These are phyloP conservation scores for Sordariomycetes sp. DNA, from an alignment of 2,329 filamentous ascomycete species.

Conservation along the genomic window DNA sequence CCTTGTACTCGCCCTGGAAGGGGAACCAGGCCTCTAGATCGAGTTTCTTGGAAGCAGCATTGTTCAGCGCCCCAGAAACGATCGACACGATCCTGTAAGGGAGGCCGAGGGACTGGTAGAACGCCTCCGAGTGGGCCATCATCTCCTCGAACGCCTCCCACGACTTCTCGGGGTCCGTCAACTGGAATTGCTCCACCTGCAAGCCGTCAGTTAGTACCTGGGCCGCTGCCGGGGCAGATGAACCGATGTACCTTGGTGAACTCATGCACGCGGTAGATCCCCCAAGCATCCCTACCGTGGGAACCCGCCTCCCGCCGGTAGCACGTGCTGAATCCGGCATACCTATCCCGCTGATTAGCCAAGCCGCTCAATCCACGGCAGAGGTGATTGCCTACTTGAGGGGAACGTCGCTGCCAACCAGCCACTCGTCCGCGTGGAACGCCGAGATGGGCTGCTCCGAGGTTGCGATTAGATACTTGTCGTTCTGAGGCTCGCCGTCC, in stretches of 20 bases:
- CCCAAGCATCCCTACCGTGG: constrained; percentile 83
- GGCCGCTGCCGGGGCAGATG: not conserved
- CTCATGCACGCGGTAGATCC: constrained; percentile 94
- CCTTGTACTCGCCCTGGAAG: constrained; percentile 95
- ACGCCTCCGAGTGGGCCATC: constrained; percentile 83
- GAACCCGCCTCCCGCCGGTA: constrained; percentile 92
- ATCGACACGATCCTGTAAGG: constrained; percentile 90
- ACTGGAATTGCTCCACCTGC: constrained; percentile 60
- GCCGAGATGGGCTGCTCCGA: constrained; percentile 93
- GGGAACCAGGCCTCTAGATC: constrained; percentile 96
- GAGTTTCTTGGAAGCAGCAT: constrained; percentile 66
- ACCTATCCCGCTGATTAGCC: constrained; percentile 40
- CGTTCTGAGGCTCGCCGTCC: constrained; percentile 71
- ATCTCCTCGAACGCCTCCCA: constrained; percentile 92
- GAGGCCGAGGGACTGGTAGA: constrained; percentile 80
- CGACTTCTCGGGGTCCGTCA: constrained; percentile 76
- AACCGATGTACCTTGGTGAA: constrained; percentile 65
- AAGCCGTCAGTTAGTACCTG: not conserved
- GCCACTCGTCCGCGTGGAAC: constrained; percentile 88
- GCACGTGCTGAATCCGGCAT: constrained; percentile 85
- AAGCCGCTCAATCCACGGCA: not conserved
- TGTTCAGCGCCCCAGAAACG: constrained; percentile 91
- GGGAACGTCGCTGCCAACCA: constrained; percentile 70
- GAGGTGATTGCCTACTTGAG: constrained; percentile 47
- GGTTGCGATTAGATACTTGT: constrained; percentile 70